Conservation (phyloP, 2,329 filamentous ascomycete genomes). For the Epichloe gansuensis region DNA sequence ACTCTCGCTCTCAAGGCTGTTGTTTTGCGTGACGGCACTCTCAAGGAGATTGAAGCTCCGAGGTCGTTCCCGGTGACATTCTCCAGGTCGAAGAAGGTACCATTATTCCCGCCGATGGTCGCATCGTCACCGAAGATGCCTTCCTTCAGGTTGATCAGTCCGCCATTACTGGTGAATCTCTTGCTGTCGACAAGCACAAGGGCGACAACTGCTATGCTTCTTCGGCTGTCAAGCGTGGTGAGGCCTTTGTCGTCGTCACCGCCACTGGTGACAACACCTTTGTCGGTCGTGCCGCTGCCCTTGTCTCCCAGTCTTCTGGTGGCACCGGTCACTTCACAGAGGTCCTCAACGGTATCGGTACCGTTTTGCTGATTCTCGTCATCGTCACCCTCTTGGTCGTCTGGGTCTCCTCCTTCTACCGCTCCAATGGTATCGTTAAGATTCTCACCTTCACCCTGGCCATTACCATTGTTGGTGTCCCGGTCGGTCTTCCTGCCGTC, state of each 20-base stretch:
- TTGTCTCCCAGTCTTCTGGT: conserved; percentile 64
- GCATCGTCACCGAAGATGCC: conserved; percentile 70
- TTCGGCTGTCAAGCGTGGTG: conserved; percentile 81
- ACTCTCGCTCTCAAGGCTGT: conserved; percentile 79
- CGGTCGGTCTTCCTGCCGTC: conserved; percentile 84
- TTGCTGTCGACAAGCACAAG: conserved; percentile 80
- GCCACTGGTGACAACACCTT: conserved; percentile 83
- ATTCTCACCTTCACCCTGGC: conserved; percentile 80
- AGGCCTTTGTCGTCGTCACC: conserved; percentile 71
- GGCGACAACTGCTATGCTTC: conserved; percentile 74
- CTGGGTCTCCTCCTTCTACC: conserved; percentile 82
- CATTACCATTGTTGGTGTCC: conserved; percentile 85
- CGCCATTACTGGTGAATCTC: conserved; percentile 81
- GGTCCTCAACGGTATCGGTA: conserved; percentile 79
- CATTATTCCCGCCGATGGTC: conserved; percentile 81
- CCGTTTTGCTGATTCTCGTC: conserved; percentile 66
- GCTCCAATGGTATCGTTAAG: conserved; percentile 64
- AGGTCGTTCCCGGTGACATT: conserved; percentile 84
- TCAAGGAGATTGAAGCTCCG: conserved; percentile 69
- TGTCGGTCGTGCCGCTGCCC: conserved; percentile 76
- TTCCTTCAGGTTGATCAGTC: conserved; percentile 89
- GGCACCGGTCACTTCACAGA: conserved; percentile 82
- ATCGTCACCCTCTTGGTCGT: conserved; percentile 69
- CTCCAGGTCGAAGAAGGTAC: conserved; percentile 83
- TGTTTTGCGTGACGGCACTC: conserved; percentile 65